Percentiles rank a stretch among this genome's conserved stretches.
Conservation (phyloP, 371 early-diverging fungal genomes). For the Zychaea mexicana region DNA sequence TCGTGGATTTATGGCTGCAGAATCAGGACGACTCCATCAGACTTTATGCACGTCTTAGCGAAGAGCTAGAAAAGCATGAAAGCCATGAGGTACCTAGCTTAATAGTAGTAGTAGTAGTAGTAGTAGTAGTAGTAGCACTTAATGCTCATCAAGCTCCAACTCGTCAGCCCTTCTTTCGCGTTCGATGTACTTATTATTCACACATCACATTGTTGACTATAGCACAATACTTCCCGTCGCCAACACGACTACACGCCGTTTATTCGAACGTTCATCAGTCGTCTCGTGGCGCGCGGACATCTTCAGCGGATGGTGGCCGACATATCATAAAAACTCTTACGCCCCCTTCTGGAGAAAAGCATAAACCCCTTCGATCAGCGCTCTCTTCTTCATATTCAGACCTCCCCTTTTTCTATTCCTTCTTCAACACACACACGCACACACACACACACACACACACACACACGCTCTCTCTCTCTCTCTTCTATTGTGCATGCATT, state of each 20-base stretch:
- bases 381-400: not conserved
- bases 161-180: too few relatives aligned
- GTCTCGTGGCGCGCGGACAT: conserved; percentile 20
- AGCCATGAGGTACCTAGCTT: conserved; percentile 22
- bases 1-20: conserved; percentile 27
- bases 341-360: not conserved
- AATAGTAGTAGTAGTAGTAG: not conserved
- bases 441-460: not conserved
- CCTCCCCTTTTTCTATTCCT: not conserved
- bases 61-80: conserved; percentile 26
- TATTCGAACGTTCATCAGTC: conserved; percentile 21
- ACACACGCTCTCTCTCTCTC: not conserved
- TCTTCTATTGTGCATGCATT: conserved; percentile 12
- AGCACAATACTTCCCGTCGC: conserved; percentile 23
- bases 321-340: conserved; percentile 1
- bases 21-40: conserved; percentile 25
- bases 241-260: conserved; percentile 31
- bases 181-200: too few relatives aligned
- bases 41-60: conserved; percentile 14
- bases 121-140: too few relatives aligned
- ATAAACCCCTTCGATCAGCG: not conserved
- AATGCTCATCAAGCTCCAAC: too few relatives aligned
- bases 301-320: conserved; percentile 18
- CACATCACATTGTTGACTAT: conserved; percentile 2
- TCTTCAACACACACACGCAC: not conserved